Base-by-base conservation (phyloP, 2,329 filamentous ascomycete genomes). In the Colletotrichum sublineola region DNA sequence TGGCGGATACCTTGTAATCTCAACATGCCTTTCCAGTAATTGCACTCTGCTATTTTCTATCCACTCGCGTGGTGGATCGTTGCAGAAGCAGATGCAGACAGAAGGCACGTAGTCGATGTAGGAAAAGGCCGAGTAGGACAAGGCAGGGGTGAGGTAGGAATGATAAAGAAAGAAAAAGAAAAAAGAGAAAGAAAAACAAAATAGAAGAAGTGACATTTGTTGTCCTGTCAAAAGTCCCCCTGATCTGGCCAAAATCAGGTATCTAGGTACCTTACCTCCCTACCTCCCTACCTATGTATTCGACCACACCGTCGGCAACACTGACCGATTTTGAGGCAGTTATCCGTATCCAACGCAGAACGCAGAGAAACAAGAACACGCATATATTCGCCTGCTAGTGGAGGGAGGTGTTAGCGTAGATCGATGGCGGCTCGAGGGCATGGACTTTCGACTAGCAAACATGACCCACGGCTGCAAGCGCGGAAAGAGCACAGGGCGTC, bases 401-500 rank as follows among this genome's bases (percentile, higher is more conserved):
- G 15, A 11, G 42, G 18, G 5, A 44, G 42, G 44, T 44, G 42
- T 46, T n/a, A n/a, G 44, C n/a, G 44, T n/a, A 46, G 20, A n/a
- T n/a, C 8, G 20, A 20, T 33, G 33, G n/a, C 33, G 55, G 36
- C n/a, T 38, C 55, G 36, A 57, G 36, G 36, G 36, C 36, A 40
- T 57, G 55, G 55, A 40, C 36, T 12, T 12, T 57, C 36, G n/a
- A n/a, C 33, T 57, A 33, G 36, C 55, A 29, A 55, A 40, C 36
- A 15, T 36, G 33, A 38, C 36, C 38, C 58, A 48, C 42, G 58
- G 58, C 58, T 44, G 68, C 63, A 67, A 48, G 68, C 38, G 63
- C 67, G 64, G 67, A 46, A 36, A 48, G 55, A 68, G 52, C 69
- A 68, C 69, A 72, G 69, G 69, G 65, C 65, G 52, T 63, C 50